Conservation (phyloP, 805 yeast species). For the Yamadazyma kitorensis region DNA sequence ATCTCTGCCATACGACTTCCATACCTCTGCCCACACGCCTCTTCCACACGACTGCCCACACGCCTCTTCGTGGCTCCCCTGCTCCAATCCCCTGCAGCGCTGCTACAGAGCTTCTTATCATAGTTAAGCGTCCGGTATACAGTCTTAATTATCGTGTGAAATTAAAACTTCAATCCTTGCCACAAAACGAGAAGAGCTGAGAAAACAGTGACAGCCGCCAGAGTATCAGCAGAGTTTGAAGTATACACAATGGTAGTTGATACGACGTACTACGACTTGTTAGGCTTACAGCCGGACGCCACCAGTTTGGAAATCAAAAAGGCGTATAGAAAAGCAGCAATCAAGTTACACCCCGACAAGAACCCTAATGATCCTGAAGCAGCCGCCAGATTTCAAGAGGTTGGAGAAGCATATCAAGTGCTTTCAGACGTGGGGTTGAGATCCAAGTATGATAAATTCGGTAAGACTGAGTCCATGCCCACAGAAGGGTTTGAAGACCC, state of each 20-base stretch:
- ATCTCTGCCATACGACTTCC: no score
- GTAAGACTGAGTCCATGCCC: constrained; percentile 64
- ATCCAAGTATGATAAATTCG: constrained; percentile 68
- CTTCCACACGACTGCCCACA: no score
- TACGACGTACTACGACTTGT: constrained; percentile 41
- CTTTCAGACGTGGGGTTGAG: constrained; percentile 63
- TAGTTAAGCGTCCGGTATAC: no score
- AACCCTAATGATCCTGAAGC: constrained; percentile 46
- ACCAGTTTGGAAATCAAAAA: constrained; percentile 44
- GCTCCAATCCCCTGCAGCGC: no score
- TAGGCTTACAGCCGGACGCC: constrained; percentile 32
- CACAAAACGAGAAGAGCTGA: no score
- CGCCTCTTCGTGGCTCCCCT: no score
- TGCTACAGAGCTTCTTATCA: no score
- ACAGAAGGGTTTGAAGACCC: constrained; percentile 77
- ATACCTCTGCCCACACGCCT: no score
- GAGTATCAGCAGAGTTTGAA: no score
- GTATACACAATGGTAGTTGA: constrained; percentile 49
- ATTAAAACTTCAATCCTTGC: no score
- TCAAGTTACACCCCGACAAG: constrained; percentile 43
- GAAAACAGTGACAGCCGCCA: no score
- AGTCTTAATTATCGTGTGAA: no score
- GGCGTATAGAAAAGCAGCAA: constrained; percentile 45
- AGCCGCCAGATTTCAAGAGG: constrained; percentile 44
- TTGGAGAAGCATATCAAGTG: constrained; percentile 75